Evolutionary conservation across 495 filamentous ascomycete genomes (phyloP).

Genomic region (Neurospora intermedia): DNA sequence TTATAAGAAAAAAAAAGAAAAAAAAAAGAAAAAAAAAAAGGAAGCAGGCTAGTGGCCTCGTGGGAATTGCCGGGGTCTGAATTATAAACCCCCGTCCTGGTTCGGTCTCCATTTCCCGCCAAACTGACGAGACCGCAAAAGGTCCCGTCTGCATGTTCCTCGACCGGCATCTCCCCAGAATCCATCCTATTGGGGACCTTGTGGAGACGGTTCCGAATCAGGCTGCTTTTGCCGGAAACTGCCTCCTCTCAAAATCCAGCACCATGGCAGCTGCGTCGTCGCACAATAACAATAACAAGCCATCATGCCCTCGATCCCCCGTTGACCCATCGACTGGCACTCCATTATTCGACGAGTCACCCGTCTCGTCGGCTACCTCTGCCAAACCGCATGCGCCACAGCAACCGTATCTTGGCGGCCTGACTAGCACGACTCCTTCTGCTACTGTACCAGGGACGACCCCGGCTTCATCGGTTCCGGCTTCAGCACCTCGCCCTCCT

Average conservation of each 20-base stretch:
- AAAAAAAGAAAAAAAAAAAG: not conserved
- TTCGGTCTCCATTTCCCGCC: slow-evolving; percentile 3
- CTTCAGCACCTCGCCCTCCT: slow-evolving; percentile 36
- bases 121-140: slow-evolving; percentile 7
- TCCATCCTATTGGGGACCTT: slow-evolving; percentile 28
- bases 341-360: slow-evolving; percentile 42
- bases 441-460: slow-evolving; percentile 15
- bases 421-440: slow-evolving; percentile 31
- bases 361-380: slow-evolving; percentile 45
- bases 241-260: slow-evolving; percentile 17
- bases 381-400: slow-evolving; percentile 26
- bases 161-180: slow-evolving; percentile 31
- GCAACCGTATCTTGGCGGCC: slow-evolving; percentile 33
- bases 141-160: slow-evolving; percentile 35
- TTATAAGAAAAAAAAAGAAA: not conserved
- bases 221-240: slow-evolving; percentile 16
- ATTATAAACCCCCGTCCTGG: slow-evolving; percentile 6
- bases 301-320: slow-evolving; percentile 39
- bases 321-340: slow-evolving; percentile 33
- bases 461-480: slow-evolving; percentile 24
- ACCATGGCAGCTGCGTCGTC: slow-evolving; percentile 45
- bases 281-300: slow-evolving; percentile 26
- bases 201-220: slow-evolving; percentile 27
- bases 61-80: not conserved
- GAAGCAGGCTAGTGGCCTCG: not conserved